A percentile compares a stretch with the other conserved stretches of the same genome.
These are phyloP conservation scores for Vaccinium myrtillus DNA, from an alignment of 148 eudicot species.

Conservation along the genomic window DNA sequence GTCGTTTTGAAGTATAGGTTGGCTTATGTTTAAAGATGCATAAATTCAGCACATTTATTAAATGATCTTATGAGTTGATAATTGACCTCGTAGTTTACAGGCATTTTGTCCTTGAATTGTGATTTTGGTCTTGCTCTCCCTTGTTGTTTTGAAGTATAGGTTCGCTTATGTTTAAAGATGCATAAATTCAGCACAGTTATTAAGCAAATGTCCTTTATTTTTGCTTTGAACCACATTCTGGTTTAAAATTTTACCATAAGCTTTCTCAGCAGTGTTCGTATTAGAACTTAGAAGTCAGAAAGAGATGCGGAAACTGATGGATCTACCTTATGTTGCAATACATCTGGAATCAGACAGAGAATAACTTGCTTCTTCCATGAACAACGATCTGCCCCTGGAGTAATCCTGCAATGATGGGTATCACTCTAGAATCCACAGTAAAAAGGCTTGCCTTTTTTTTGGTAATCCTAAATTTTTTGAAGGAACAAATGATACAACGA, in stretches of 20 bases:
- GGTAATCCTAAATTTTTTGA: too few relatives aligned
- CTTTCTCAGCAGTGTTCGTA: not conserved
- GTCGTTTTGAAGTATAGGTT: not conserved
- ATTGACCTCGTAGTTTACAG: not conserved
- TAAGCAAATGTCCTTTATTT: not conserved
- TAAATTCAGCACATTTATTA: not conserved
- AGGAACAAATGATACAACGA: too few relatives aligned
- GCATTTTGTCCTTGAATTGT: not conserved
- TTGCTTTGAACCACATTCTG: not conserved
- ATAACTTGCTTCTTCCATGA: too few relatives aligned
- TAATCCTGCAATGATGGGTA: not conserved
- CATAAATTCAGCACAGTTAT: not conserved
- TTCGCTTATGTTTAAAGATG: not conserved
- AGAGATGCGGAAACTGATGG: too few relatives aligned
- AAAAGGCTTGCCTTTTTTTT: not conserved
- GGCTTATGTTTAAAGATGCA: not conserved
- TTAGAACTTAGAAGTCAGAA: too few relatives aligned
- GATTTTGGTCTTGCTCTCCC: not conserved
- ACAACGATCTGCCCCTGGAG: too few relatives aligned
- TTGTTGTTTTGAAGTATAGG: not conserved
- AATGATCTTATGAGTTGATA: not conserved
- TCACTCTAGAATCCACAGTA: not conserved
- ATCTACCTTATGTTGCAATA: too few relatives aligned
- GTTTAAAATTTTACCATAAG: not conserved
- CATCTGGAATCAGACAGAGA: too few relatives aligned